Evolutionary conservation across 2,329 filamentous ascomycete genomes (phyloP), one percentile per base, ranked within the genome.

Genomic region (Pseudogymnoascus sp.): DNA sequence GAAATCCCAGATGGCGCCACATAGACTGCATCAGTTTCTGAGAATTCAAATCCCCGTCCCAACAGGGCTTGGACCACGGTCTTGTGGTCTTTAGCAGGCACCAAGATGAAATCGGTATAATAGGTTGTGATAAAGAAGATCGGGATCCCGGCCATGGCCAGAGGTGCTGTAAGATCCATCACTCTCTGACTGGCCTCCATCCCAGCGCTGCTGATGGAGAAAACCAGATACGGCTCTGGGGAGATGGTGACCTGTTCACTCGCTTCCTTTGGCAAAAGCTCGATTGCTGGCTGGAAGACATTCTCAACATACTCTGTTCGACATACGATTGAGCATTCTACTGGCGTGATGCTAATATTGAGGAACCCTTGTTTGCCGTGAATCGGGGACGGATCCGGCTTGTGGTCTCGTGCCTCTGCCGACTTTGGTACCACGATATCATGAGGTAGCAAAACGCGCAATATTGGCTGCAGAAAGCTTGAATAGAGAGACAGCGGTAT

Each of bases 51-150:
- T 1, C 92, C 92, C 57, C 89, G 85, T 17, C 87, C 84, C 65
- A 93, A 82, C 4, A 97, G 80, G 0, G 91, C 89, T 64, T 86
- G 81, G 35, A 91, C 85, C 59, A 97, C 93, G 40, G 87, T 87
- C 26, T 83, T 78, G 61, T 88, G 86, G 71, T 89, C 86, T 72
- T 87, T 89, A 62, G 82, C 82, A 0, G 95, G 93, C 0, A 97
- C 91, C 36, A 97, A 83, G 70, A 99, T 96, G 76, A 96, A 97
- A 78, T 99, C 93, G 35, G 90, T 95, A 77, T 96, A 97, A 77
- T 97, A 99, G 33, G 92, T 97, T 3, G 93, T 97, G 74, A 97
- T 96, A 82, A 97, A 97, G 80, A 97, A 97, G 72, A 99, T 96
- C 62, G 93, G 90, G 62, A 97, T 95, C 69, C 91, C 91, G 60